phyloP scores from a whole-genome alignment of 2,329 filamentous ascomycete genomes.

The Chrysosporium queenslandicum region DNA sequence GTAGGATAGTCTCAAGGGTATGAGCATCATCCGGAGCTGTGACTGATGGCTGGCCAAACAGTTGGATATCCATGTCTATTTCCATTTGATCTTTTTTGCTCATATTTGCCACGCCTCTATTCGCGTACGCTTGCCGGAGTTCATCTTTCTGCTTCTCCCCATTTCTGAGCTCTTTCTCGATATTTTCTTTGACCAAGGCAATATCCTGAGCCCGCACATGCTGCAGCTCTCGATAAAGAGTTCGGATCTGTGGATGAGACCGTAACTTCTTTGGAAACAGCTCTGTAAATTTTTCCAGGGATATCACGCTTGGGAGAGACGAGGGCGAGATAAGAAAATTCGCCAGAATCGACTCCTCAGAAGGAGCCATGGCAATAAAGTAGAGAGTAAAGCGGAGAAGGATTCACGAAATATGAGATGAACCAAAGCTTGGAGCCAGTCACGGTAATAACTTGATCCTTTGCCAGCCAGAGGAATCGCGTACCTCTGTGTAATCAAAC shows the following conservation, averaged over 20 bases:
- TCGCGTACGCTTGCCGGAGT: conserved; percentile 27
- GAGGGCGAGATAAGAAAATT: conserved; percentile 72
- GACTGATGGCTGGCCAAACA: conserved; percentile 46
- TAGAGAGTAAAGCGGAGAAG: neutral
- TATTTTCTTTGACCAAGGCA: conserved; percentile 53
- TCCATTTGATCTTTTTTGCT: conserved; percentile 30
- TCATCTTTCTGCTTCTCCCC: conserved; percentile 32
- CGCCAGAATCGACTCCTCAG: conserved; percentile 62
- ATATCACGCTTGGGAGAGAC: conserved; percentile 60
- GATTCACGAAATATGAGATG: too few species aligned
- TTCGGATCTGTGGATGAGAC: conserved; percentile 55
- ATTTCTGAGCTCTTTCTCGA: conserved; percentile 30
- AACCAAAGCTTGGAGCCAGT: too few species aligned
- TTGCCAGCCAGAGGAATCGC: too few species aligned
- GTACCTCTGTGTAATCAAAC: too few species aligned
- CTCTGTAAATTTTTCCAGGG: conserved; percentile 63
- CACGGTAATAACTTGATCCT: too few species aligned
- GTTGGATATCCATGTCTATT: conserved; percentile 43
- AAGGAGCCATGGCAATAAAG: conserved; percentile 52
- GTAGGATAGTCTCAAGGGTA: conserved; percentile 54
- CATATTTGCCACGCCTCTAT: conserved; percentile 28
- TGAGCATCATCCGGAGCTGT: conserved; percentile 43
- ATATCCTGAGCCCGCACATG: conserved; percentile 59
- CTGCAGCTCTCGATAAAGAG: conserved; percentile 70
- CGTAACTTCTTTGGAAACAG: conserved; percentile 63